Evolutionary conservation across 164 flowering plant species (phyloP).

Genomic region (Vitis vinifera): ASM3070453v1 NC_081818.1:26729001-26729500

Average conservation of each 20-base stretch:
- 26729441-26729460: too few species aligned
- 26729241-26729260: too few species aligned
- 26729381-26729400: constrained; percentile 76
- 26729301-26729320: constrained; percentile 89
- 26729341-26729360: constrained; percentile 63
- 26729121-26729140: constrained; percentile 91
- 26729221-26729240: too few species aligned
- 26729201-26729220: constrained; percentile 81
- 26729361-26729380: constrained; percentile 84
- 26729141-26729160: constrained; percentile 74
- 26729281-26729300: constrained; percentile 51
- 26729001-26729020: constrained; percentile 88
- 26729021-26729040: constrained; percentile 96
- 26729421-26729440: not conserved
- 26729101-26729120: constrained; percentile 96
- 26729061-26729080: constrained; percentile 65
- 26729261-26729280: not conserved
- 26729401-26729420: constrained; percentile 63
- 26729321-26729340: constrained; percentile 91
- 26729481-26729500: too few species aligned
- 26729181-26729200: constrained; percentile 97
- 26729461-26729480: too few species aligned
- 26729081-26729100: constrained; percentile 81
- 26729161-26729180: constrained; percentile 74
- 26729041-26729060: constrained; percentile 81